These are phyloP conservation scores for Quaeritorhiza haematococci DNA, from an alignment of 371 early-diverging fungal species.

Conservation along the genomic window DNA sequence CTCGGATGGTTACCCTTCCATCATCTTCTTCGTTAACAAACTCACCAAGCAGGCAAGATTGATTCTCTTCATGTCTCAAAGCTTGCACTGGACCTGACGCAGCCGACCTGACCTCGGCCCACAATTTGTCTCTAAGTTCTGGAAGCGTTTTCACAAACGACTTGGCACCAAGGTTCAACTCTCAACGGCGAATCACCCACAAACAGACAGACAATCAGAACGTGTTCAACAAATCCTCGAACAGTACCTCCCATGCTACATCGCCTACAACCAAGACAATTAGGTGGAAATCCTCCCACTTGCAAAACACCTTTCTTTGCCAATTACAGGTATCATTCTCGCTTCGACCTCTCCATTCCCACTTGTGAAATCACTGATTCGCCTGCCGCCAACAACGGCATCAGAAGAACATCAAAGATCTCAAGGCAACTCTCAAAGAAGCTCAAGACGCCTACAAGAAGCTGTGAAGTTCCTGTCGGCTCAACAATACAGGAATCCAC, in stretches of 20 bases:
- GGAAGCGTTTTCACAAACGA: conserved; percentile 12
- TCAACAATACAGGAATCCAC: no score
- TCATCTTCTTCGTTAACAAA: conserved; percentile 41
- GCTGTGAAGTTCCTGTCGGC: no score
- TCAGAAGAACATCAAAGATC: no score
- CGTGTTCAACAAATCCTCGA: neutral
- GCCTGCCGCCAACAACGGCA: no score
- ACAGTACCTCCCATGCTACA: neutral
- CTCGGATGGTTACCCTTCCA: conserved; percentile 28
- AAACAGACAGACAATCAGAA: neutral
- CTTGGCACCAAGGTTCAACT: conserved; percentile 14
- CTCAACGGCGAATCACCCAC: conserved; percentile 15
- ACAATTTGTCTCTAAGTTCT: conserved; percentile 34
- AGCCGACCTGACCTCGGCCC: conserved; percentile 31
- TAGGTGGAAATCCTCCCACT: conserved; percentile 27
- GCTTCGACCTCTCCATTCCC: no score
- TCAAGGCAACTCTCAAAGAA: no score
- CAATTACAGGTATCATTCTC: conserved; percentile 21
- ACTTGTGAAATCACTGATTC: no score
- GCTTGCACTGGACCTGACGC: conserved; percentile 20
- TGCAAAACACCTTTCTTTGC: conserved; percentile 31
- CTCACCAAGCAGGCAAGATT: conserved; percentile 47
- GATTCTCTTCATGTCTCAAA: conserved; percentile 36
- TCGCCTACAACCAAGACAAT: neutral
- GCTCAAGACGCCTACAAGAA: no score